Base-by-base conservation (phyloP, 2,329 filamentous ascomycete species). In the Phyllosticta capitalensis region DNA sequence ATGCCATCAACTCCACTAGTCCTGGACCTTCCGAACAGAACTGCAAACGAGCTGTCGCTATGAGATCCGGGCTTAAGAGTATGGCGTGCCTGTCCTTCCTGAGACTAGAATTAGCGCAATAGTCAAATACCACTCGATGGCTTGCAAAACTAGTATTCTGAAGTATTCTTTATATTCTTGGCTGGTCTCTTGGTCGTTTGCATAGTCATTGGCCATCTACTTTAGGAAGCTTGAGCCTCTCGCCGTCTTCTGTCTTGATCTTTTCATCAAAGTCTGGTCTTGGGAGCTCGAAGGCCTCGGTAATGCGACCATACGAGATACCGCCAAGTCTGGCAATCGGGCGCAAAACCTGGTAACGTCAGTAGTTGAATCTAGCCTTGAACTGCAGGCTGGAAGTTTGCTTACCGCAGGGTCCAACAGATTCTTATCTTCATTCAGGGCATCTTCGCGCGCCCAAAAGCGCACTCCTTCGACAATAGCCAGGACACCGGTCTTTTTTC, bases 381-480 rank as follows among this genome's bases (percentile, higher is more conserved):
- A 19, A 52, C 9, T 52, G 5, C 9, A 52, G 38, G 60, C 20
- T 48, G 26, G 54, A 55, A 12, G 14, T 9, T 10, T 1, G 75
- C 81, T 75, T 69, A 86, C 83, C 56, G 76, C 81, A 10, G 89
- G 83, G 71, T 95, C 88, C 60, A 97, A 78, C 50, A 89, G 67
- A 64, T 84, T 90, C 68, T 79, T 81, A 9, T 90, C 86, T 69
- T 89, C 83, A 66, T 95, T 89, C 62, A 96, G 77, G 2, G 91
- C 91, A 74, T 96, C 92, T 70, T 95, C 90, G 57, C 92, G 77
- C 1, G 86, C 90, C 90, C 92, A 96, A 69, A 96, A 96, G 26
- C 86, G 80, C 33, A 88, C 85, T 0, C 90, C 92, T 75, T 96
- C 90, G 12, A 96, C 78, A 33, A 95, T 81, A 1, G 83, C 87